These are phyloP conservation scores for Scutellaria baicalensis DNA, from an alignment of 257 asterid species.

Conservation along the genomic window DNA sequence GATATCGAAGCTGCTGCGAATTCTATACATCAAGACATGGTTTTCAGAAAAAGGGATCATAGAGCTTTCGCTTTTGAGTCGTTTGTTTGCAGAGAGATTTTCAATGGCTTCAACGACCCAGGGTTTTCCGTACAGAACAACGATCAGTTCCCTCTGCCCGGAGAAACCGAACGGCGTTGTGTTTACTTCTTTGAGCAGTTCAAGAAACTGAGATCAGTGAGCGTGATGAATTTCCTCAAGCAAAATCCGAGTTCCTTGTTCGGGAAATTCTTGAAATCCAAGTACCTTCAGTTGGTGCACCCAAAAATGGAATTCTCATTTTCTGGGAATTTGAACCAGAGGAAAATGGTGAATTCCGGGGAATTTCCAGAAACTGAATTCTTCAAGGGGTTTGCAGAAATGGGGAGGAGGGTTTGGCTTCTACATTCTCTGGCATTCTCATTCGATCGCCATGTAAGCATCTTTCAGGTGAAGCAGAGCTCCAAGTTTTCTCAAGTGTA, in stretches of 20 bases:
- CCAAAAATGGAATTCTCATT: slow-evolving; percentile 94
- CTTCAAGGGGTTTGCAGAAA: slow-evolving; percentile 74
- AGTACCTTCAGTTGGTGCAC: slow-evolving; percentile 71
- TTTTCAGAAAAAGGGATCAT: slow-evolving; percentile 46
- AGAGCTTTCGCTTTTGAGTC: slow-evolving; percentile 74
- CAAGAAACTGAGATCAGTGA: slow-evolving; percentile 43
- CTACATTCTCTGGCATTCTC: slow-evolving; percentile 66
- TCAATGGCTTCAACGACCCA: slow-evolving; percentile 50
- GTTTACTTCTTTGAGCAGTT: slow-evolving; percentile 53
- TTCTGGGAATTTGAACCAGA: slow-evolving; percentile 75
- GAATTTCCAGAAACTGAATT: slow-evolving; percentile 84
- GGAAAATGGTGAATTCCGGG: slow-evolving; percentile 64
- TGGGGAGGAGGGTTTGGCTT: slow-evolving; percentile 92
- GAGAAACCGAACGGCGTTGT: slow-evolving; percentile 26
- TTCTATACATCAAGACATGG: slow-evolving; percentile 42
- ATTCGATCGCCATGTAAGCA: slow-evolving; percentile 43
- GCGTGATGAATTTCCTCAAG: slow-evolving; percentile 40
- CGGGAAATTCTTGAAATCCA: slow-evolving; percentile 62
- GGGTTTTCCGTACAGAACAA: slow-evolving; percentile 23
- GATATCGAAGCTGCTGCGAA: slow-evolving; percentile 73
- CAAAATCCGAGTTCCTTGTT: slow-evolving; percentile 48
- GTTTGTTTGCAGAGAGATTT: slow-evolving; percentile 69
- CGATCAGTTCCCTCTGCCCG: slow-evolving; percentile 12
- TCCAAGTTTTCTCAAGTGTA: slow-evolving; percentile 67
- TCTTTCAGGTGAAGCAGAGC: slow-evolving; percentile 47